Base-by-base conservation (phyloP, 441 rosid genomes). In the Dalechampia spathulata region DNA sequence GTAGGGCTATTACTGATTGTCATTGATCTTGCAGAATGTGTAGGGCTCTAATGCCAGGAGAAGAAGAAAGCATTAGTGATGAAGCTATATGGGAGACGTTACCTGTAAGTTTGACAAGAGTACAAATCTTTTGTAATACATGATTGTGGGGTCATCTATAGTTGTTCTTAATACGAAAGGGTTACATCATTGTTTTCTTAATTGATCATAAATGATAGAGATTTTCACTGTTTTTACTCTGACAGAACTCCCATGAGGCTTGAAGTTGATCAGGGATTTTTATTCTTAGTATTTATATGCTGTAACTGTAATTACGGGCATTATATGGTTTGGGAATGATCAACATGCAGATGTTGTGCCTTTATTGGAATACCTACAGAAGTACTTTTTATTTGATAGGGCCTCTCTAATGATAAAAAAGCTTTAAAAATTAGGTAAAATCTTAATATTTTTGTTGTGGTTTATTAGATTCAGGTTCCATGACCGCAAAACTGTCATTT, bases 81-180 rank as follows among this genome's bases (percentile, higher is more conserved):
- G 99, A 90, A 79, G 86, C 97, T 62, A 79, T 90, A 75, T 93
- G 97, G 99, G 97, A 90, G 74, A 86, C 99, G 19, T 80, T 93
- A 55, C 97, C 99, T 61, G 99, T 90, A 77, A 83, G 90, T 80
- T 62, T 26, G 62, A n/a, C 57, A 27, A 49, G 21, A 39, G 26
- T 41, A 65, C 49, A 44, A 21, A n/a, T 46, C 12, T 10, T 22
- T 30, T 49, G 13, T 36, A 26, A 9, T 26, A 23, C 16, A 11
- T 44, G 17, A 36, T 25, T 51, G 26, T 20, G 17, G 42, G 45
- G 45, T 45, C 12, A 12, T 39, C 20, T 27, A 37, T n/a, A n/a
- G n/a, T n/a, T n/a, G n/a, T n/a, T n/a, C n/a, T n/a, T n/a, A n/a
- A n/a, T n/a, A n/a, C n/a, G n/a, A n/a, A n/a, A n/a, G n/a, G n/a